phyloP scores from a whole-genome alignment of 768 basidiomycete genomes.

The Cystobasidium onofrii region DNA sequence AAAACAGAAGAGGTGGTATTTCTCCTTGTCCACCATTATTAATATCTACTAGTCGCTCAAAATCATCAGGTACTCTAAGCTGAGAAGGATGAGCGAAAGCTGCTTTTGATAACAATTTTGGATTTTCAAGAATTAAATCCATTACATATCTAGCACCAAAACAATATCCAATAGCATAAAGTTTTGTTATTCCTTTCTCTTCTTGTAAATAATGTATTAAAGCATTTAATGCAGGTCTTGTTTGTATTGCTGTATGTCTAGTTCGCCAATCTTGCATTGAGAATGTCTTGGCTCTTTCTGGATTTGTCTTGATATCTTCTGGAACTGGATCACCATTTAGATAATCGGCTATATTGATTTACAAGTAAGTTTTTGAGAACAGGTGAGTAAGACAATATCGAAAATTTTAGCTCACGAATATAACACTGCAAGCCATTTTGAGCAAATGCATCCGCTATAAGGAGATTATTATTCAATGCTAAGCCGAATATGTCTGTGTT shows the following conservation, averaged over 20 bases:
- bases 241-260: background rate
- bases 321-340: constrained; percentile 5
- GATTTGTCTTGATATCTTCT: background rate
- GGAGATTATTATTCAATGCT: background rate
- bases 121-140: background rate
- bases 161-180: constrained; percentile 2
- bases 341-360: background rate
- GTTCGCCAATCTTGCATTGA: background rate
- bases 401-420: background rate
- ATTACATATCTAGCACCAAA: background rate
- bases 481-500: constrained; percentile 11
- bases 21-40: background rate
- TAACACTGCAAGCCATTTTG: background rate
- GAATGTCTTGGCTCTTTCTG: background rate
- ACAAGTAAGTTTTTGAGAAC: background rate
- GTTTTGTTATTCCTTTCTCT: background rate
- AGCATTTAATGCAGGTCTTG: constrained; percentile 3
- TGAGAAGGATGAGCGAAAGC: constrained; percentile 11
- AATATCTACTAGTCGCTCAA: background rate
- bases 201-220: background rate
- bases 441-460: background rate
- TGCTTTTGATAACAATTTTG: background rate
- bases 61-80: background rate
- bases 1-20: background rate
- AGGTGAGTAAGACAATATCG: background rate